Percentiles rank a stretch among this genome's conserved stretches.
phyloP scores from a whole-genome alignment of 805 yeast genomes.

The Scheffersomyces ergatensis region DNA sequence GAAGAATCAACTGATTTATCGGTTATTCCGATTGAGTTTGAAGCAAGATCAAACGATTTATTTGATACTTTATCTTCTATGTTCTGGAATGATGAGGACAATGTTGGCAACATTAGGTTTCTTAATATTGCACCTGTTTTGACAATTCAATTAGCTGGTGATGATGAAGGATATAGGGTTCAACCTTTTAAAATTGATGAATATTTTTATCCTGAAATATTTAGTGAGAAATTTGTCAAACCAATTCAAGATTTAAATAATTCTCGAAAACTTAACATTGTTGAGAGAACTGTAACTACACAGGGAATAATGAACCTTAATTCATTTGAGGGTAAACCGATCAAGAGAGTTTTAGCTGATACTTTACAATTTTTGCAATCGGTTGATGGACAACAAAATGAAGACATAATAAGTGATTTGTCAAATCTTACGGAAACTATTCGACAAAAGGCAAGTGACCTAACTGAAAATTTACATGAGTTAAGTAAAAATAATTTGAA shows the following conservation, averaged over 20 bases:
- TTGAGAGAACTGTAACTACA: conserved; percentile 16
- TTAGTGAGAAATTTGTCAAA: conserved; percentile 18
- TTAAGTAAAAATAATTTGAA: conserved; percentile 13
- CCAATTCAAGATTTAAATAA: conserved; percentile 18
- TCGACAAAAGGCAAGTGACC: conserved; percentile 7
- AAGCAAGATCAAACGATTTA: conserved; percentile 20
- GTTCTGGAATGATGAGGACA: conserved; percentile 34
- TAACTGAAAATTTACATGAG: conserved; percentile 17
- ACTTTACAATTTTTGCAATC: conserved; percentile 15
- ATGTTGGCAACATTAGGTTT: conserved; percentile 26
- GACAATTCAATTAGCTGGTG: conserved; percentile 27
- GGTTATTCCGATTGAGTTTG: conserved; percentile 32
- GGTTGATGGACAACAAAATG: conserved; percentile 6
- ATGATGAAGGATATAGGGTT: conserved; percentile 15
- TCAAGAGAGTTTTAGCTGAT: conserved; percentile 23
- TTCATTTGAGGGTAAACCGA: conserved; percentile 39
- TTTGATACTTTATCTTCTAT: conserved; percentile 31
- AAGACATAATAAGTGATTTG: conserved; percentile 10
- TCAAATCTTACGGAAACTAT: conserved; percentile 17
- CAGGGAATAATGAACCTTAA: conserved; percentile 28
- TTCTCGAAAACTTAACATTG: conserved; percentile 10
- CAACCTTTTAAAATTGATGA: conserved; percentile 27
- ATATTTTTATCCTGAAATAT: conserved; percentile 33
- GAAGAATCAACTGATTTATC: conserved; percentile 15
- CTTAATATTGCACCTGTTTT: conserved; percentile 26